Evolutionary conservation across 139 green algal species (phyloP).

Genomic region (Monoraphidium neglectum): DNA sequence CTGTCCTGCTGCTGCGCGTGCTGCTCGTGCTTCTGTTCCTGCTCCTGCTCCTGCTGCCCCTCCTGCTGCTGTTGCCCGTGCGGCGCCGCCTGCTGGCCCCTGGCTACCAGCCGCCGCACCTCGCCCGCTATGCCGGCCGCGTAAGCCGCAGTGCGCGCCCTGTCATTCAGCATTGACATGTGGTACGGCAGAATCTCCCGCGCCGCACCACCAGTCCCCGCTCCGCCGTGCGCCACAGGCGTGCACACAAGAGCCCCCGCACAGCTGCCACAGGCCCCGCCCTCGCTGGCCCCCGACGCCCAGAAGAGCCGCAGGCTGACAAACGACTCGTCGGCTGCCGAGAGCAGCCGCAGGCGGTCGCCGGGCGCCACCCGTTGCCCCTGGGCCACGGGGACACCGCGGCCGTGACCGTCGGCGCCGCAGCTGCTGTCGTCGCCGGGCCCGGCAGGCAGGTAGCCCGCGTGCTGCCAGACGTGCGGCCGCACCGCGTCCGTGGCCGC

Average conservation of each 20-base stretch:
- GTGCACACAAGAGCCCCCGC: neutral
- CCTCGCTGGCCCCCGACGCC: neutral
- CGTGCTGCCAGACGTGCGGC: conserved; percentile 22
- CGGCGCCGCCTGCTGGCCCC: too few relatives aligned
- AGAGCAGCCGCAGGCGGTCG: conserved; percentile 19
- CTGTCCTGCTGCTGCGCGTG: too few relatives aligned
- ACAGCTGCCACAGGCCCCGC: neutral
- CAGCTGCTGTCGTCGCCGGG: neutral
- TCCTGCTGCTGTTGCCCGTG: too few relatives aligned
- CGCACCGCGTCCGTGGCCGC: neutral
- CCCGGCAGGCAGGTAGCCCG: conserved; percentile 3
- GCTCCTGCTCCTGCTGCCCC: too few relatives aligned
- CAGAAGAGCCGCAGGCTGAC: neutral
- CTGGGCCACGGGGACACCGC: neutral
- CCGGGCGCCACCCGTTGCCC: conserved; percentile 6
- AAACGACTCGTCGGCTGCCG: neutral
- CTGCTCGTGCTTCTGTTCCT: too few relatives aligned
- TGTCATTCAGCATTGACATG: conserved; percentile 49
- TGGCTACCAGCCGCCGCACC: neutral
- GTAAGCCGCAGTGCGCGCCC: conserved; percentile 7
- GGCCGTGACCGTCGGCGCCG: neutral
- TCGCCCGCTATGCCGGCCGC: conserved; percentile 7
- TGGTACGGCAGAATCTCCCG: conserved; percentile 41
- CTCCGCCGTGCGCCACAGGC: neutral
- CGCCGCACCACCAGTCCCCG: neutral